Conservation (phyloP, 805 yeast species). For the Soucietia sequanensis region DNA sequence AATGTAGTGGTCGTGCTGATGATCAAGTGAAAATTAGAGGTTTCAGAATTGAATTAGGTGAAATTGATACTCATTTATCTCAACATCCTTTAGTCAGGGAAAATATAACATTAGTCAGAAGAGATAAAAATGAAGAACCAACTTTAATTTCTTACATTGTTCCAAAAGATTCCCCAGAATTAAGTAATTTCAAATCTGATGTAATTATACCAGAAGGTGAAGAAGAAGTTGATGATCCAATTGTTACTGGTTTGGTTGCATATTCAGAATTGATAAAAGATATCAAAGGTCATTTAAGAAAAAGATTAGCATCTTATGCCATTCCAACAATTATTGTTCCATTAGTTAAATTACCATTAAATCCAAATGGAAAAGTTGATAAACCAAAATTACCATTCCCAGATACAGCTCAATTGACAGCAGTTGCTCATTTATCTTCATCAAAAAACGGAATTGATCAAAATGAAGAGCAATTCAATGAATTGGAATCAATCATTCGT, state of each 20-base stretch:
- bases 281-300: constrained; percentile 78
- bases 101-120: constrained; percentile 86
- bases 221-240: constrained; percentile 51
- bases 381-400: constrained; percentile 97
- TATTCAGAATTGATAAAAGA: constrained; percentile 78
- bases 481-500: constrained; percentile 64
- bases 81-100: constrained; percentile 92
- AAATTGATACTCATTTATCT: constrained; percentile 94
- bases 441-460: constrained; percentile 41
- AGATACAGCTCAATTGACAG: constrained; percentile 76
- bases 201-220: constrained; percentile 44
- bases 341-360: constrained; percentile 79
- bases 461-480: constrained; percentile 49
- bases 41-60: constrained; percentile 97
- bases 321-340: constrained; percentile 92
- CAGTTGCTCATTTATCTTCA: constrained; percentile 59
- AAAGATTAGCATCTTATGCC: constrained; percentile 88
- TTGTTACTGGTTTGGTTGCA: constrained; percentile 75
- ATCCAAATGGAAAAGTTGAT: constrained; percentile 98
- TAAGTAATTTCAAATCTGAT: constrained; percentile 49
- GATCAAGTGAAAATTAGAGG: constrained; percentile 99
- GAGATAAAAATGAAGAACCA: constrained; percentile 91
- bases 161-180: constrained; percentile 55
- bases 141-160: constrained; percentile 89
- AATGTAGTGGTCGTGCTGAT: constrained; percentile 98